phyloP scores from a whole-genome alignment of 176 grass and related monocot species.

The Avena insularis region DNA sequence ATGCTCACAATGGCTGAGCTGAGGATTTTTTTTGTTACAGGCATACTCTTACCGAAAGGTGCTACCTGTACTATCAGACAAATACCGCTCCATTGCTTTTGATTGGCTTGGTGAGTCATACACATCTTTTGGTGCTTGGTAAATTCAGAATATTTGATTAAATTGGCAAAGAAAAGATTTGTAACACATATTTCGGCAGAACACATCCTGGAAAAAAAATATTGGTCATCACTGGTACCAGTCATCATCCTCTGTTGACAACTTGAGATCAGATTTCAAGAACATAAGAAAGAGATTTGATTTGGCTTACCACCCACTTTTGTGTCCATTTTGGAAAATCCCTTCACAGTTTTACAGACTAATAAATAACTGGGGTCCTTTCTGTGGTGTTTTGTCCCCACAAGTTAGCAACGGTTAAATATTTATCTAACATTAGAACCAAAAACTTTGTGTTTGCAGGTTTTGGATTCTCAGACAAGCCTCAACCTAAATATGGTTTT shows the following conservation, averaged over 20 bases:
- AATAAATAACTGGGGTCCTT: not conserved
- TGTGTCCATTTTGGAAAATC: not conserved
- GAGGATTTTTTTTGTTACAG: slow-evolving; percentile 47
- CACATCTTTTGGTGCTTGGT: slow-evolving; percentile 32
- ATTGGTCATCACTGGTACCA: not conserved
- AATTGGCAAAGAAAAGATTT: slow-evolving; percentile 19
- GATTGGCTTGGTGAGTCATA: slow-evolving; percentile 93
- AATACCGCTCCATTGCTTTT: slow-evolving; percentile 84
- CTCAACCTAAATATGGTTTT: slow-evolving; percentile 96
- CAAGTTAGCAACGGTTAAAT: not conserved
- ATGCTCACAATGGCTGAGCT: not conserved
- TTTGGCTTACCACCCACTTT: not conserved
- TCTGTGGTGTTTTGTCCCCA: not conserved
- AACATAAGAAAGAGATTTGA: not conserved
- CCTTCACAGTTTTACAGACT: not conserved
- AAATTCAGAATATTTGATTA: slow-evolving; percentile 6
- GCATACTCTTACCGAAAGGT: slow-evolving; percentile 93
- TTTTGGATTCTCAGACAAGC: slow-evolving; percentile 99
- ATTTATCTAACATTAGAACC: slow-evolving; percentile 26
- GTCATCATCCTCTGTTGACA: not conserved
- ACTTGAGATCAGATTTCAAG: not conserved
- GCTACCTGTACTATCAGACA: slow-evolving; percentile 80
- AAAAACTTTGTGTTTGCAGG: slow-evolving; percentile 58
- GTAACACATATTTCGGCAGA: not conserved
- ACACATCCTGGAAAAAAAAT: slow-evolving; percentile 7